phyloP scores from a whole-genome alignment of 768 basidiomycete genomes.

The Mycena albidolilacea region DNA sequence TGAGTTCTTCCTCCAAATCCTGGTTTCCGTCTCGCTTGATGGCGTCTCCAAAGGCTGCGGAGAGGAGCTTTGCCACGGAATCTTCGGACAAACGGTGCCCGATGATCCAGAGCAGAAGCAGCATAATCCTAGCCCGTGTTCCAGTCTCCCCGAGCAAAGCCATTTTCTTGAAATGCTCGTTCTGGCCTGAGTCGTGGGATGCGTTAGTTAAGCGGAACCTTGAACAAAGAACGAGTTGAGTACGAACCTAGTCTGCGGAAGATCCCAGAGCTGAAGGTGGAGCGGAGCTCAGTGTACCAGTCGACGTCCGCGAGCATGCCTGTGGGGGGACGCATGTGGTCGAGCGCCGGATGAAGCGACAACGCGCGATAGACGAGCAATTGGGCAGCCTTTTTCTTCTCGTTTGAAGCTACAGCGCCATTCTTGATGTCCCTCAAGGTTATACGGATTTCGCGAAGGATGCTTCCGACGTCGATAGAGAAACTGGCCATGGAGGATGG shows the following conservation, averaged over 20 bases:
- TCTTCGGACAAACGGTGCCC: constrained; percentile 42
- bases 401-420: neutral
- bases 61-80: constrained; percentile 35
- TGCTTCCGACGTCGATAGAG: constrained; percentile 4
- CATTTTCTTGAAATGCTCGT: constrained; percentile 41
- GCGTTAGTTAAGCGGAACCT: neutral
- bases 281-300: constrained; percentile 28
- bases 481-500: neutral
- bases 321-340: constrained; percentile 40
- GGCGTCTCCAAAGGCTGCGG: constrained; percentile 40
- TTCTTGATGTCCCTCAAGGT: constrained; percentile 14
- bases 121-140: constrained; percentile 41
- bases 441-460: constrained; percentile 17
- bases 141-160: constrained; percentile 39
- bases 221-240: neutral
- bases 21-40: constrained; percentile 8
- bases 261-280: constrained; percentile 3
- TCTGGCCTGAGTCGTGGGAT: constrained; percentile 21
- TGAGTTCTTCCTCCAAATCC: constrained; percentile 25
- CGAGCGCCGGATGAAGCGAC: constrained; percentile 41
- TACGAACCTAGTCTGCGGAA: constrained; percentile 1
- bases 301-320: constrained; percentile 40
- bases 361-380: constrained; percentile 40
- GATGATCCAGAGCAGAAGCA: constrained; percentile 43
- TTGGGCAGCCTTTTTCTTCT: constrained; percentile 36